Conservation (phyloP, 2,329 filamentous ascomycete species). For the Fusarium sp. region DNA sequence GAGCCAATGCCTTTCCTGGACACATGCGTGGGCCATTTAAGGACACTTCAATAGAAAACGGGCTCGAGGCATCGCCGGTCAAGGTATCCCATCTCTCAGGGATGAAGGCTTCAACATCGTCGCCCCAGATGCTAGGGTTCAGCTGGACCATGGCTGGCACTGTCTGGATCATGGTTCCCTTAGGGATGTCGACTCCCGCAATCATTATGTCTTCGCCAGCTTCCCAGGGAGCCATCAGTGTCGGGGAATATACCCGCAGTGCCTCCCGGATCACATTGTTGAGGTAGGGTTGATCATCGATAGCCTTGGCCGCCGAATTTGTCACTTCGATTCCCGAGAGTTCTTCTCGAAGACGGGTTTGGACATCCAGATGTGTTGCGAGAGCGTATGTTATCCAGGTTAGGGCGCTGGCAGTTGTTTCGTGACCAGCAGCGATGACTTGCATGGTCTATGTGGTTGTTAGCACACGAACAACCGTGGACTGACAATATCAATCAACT, state of each 20-base stretch:
- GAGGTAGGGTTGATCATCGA: constrained; percentile 14
- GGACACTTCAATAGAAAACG: constrained; percentile 17
- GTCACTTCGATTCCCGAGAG: neutral
- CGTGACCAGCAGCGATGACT: constrained; percentile 30
- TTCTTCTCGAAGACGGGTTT: neutral
- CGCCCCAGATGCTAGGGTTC: constrained; percentile 25
- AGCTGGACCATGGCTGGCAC: constrained; percentile 22
- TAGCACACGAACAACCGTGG: neutral
- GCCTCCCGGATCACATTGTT: constrained; percentile 27
- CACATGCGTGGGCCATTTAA: constrained; percentile 27
- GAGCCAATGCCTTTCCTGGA: constrained; percentile 21
- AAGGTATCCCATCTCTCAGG: constrained; percentile 22
- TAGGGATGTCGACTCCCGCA: constrained; percentile 2
- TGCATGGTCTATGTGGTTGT: neutral
- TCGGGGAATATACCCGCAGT: constrained; percentile 23
- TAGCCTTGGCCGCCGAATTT: neutral
- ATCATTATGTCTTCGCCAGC: constrained; percentile 1
- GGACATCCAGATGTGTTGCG: neutral
- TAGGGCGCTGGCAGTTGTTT: constrained; percentile 21
- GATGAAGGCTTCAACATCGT: neutral
- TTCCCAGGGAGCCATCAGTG: constrained; percentile 23
- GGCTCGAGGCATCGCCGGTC: neutral
- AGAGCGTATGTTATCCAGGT: constrained; percentile 23
- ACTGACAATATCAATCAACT: constrained; percentile 29
- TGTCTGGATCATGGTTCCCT: constrained; percentile 21